phyloP scores from a whole-genome alignment of 2,329 filamentous ascomycete genomes.

The Aspergillus phoenicis region DNA sequence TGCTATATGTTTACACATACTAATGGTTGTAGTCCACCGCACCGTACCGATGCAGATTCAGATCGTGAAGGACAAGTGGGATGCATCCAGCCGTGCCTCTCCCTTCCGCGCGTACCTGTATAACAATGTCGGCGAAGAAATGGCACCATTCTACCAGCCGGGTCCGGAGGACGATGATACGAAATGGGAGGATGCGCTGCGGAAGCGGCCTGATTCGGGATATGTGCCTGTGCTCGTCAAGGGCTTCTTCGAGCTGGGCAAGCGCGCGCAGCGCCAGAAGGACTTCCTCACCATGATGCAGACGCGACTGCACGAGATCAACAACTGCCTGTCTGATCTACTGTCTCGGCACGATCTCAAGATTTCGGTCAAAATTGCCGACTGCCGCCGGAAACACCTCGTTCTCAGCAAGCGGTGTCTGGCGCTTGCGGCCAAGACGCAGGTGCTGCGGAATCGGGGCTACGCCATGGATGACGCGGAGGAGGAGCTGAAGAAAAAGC shows the following conservation, averaged over 20 bases:
- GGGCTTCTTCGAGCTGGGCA: slow-evolving; percentile 62
- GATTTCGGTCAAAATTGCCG: slow-evolving; percentile 60
- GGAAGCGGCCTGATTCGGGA: slow-evolving; percentile 58
- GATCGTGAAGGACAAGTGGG: slow-evolving; percentile 65
- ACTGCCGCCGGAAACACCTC: slow-evolving; percentile 62
- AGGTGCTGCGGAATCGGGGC: slow-evolving; percentile 64
- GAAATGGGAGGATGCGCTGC: slow-evolving; percentile 67
- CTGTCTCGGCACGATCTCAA: slow-evolving; percentile 63
- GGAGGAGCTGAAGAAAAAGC: slow-evolving; percentile 64
- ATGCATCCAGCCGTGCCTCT: slow-evolving; percentile 54
- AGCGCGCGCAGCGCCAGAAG: slow-evolving; percentile 60
- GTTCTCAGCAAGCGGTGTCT: slow-evolving; percentile 63
- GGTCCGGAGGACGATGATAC: slow-evolving; percentile 59
- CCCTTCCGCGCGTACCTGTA: slow-evolving; percentile 66
- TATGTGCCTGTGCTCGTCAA: slow-evolving; percentile 63
- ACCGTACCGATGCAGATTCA: slow-evolving; percentile 63
- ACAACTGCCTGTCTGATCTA: slow-evolving; percentile 61
- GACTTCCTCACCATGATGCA: slow-evolving; percentile 61
- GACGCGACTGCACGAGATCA: slow-evolving; percentile 65
- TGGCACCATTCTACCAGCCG: slow-evolving; percentile 64
- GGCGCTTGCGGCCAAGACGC: slow-evolving; percentile 64
- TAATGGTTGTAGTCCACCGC: slow-evolving; percentile 54
- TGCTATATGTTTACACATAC: slow-evolving; percentile 5
- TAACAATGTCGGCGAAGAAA: slow-evolving; percentile 61
- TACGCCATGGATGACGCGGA: slow-evolving; percentile 67